Evolutionary conservation across 2,329 filamentous ascomycete genomes (phyloP).

Genomic region (Fusarium algeriense): DNA sequence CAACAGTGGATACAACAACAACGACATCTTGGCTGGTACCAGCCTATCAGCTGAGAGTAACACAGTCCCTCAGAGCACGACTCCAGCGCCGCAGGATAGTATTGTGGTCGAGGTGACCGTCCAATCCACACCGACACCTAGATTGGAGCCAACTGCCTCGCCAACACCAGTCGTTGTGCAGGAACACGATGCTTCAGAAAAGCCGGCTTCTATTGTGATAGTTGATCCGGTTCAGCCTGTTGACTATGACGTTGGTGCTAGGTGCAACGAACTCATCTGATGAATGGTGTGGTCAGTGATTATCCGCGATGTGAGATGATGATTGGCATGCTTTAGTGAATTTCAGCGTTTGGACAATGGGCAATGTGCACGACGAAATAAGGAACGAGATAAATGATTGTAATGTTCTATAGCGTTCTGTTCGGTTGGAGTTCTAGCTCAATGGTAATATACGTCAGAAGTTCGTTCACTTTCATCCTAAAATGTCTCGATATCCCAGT

Average conservation of each 20-base stretch:
- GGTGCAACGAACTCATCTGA: slow-evolving; percentile 9
- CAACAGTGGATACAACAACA: neutral
- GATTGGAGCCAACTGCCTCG: neutral
- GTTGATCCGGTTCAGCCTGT: neutral
- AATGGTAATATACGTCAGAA: neutral
- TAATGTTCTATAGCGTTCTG: neutral
- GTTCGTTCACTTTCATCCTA: neutral
- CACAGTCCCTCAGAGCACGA: neutral
- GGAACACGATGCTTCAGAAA: neutral
- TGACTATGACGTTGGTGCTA: neutral
- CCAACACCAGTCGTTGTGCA: slow-evolving; percentile 4
- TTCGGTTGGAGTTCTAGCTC: too few species aligned
- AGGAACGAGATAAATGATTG: neutral
- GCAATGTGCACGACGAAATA: neutral
- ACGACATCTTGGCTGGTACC: slow-evolving; percentile 1
- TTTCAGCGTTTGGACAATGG: neutral
- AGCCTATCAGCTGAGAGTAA: neutral
- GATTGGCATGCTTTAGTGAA: neutral
- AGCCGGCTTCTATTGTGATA: neutral
- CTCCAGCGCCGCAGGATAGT: neutral
- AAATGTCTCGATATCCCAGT: neutral
- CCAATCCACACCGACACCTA: slow-evolving; percentile 4
- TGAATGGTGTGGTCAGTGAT: too few species aligned
- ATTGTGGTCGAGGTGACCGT: neutral
- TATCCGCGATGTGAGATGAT: too few species aligned